Evolutionary conservation across 2,329 filamentous ascomycete species (phyloP).

Genomic region (Fusarium nelsonii): DNA sequence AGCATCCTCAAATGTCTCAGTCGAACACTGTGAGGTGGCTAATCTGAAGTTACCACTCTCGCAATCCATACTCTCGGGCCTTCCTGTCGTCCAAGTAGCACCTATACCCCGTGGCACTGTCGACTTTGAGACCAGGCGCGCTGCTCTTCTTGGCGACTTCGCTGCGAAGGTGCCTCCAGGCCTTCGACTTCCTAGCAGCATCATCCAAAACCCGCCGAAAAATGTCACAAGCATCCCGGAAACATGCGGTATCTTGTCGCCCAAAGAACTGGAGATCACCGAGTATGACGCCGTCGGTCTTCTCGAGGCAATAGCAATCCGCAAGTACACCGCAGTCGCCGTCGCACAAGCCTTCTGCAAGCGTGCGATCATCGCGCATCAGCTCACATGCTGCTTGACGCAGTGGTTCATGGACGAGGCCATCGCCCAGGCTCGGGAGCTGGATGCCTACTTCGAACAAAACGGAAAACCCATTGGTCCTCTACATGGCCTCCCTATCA

Average conservation of each 20-base stretch:
- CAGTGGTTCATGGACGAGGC: slow-evolving; percentile 41
- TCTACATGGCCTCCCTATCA: slow-evolving; percentile 38
- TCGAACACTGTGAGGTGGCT: neutral
- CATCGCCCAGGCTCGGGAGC: slow-evolving; percentile 11
- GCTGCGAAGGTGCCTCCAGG: slow-evolving; percentile 50
- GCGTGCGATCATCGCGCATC: slow-evolving; percentile 34
- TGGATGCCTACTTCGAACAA: slow-evolving; percentile 26
- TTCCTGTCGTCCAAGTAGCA: slow-evolving; percentile 36
- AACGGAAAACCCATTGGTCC: slow-evolving; percentile 11
- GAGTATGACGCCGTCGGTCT: slow-evolving; percentile 3
- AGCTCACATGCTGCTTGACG: slow-evolving; percentile 38
- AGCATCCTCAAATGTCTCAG: neutral
- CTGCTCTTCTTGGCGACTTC: slow-evolving; percentile 49
- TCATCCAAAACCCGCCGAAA: slow-evolving; percentile 17
- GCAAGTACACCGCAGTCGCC: neutral
- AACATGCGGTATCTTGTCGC: slow-evolving; percentile 6
- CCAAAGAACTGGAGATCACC: slow-evolving; percentile 11
- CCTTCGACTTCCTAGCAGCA: slow-evolving; percentile 46
- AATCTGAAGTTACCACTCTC: no score
- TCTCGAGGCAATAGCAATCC: neutral
- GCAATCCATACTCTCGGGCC: neutral
- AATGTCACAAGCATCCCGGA: neutral
- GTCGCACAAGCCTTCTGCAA: slow-evolving; percentile 34
- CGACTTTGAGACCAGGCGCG: slow-evolving; percentile 44
- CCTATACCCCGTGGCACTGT: slow-evolving; percentile 36